These are phyloP conservation scores for Kwoniella shandongensis DNA, from an alignment of 768 basidiomycete species.

Conservation along the genomic window DNA sequence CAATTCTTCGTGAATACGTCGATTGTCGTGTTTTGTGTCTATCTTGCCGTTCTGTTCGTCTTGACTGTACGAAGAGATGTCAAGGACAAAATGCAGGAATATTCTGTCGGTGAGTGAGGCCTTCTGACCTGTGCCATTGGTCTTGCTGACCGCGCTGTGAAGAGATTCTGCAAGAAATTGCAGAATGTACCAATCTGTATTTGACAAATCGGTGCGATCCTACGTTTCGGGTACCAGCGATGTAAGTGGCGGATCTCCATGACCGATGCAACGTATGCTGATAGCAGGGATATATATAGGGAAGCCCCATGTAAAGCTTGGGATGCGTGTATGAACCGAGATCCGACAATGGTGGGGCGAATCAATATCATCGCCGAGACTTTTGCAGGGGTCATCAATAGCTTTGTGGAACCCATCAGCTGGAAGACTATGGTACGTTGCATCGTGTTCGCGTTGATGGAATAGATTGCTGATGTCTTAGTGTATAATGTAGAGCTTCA, in stretches of 20 bases:
- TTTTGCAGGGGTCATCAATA: slow-evolving; percentile 92
- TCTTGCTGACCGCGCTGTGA: background rate
- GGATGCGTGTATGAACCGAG: slow-evolving; percentile 94
- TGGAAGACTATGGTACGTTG: slow-evolving; percentile 85
- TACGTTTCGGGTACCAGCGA: slow-evolving; percentile 73
- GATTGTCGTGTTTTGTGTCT: slow-evolving; percentile 77
- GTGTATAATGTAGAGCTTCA: slow-evolving; percentile 46
- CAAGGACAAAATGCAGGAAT: slow-evolving; percentile 77
- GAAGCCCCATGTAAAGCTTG: slow-evolving; percentile 78
- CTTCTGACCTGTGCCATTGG: background rate
- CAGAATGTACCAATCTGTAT: slow-evolving; percentile 76
- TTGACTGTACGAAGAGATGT: slow-evolving; percentile 88
- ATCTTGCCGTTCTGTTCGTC: slow-evolving; percentile 81
- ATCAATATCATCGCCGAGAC: slow-evolving; percentile 90
- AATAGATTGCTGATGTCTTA: background rate
- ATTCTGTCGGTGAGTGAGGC: slow-evolving; percentile 75
- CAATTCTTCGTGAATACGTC: slow-evolving; percentile 93
- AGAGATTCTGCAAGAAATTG: slow-evolving; percentile 90
- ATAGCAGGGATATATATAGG: slow-evolving; percentile 32
- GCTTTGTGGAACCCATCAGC: slow-evolving; percentile 94
- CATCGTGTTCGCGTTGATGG: too few relatives aligned
- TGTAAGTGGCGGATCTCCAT: slow-evolving; percentile 56
- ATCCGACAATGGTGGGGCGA: slow-evolving; percentile 83
- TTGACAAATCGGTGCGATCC: slow-evolving; percentile 77
- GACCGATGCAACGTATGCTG: background rate